Base-by-base conservation (phyloP, 192 early-diverging fungal genomes). In the Coemansia sp. region DNA sequence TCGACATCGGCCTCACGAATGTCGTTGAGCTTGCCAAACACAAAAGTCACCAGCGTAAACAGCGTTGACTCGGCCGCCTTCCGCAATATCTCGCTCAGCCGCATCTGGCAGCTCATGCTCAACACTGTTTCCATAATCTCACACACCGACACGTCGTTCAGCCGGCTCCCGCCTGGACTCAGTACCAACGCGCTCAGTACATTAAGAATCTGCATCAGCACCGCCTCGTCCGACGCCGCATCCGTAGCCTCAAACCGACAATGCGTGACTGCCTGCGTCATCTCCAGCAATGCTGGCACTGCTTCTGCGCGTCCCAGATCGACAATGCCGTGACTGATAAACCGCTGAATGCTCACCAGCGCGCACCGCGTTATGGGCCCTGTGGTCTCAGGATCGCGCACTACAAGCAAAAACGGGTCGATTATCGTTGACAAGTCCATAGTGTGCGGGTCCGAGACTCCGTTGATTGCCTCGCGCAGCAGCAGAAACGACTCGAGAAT, bases 121-220 rank as follows among this genome's bases (percentile, higher is more conserved):
- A 99, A 87, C 14, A 91, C 94, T 19, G 94, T 94, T 82, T 99
- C 97, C 73, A 98, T 92, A 85, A 98, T 96, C 65, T 94, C 94
- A 71, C 97, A 99, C 12, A 98, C 87, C 12, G 90, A 89, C 69
- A 93, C 94, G 71, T 99, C 96, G 53, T 90, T 89, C 26, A 99
- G 71, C 3, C 78, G 74, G 28, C 66, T 57, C 49, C 90, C 85
- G 65, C 88, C 86, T 59, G 86, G 69, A 66, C 91, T 93, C 56
- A 83, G 86, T 40, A 94, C 78, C 5, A 92, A 85, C 47, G 88
- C 85, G 49, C 89, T 81, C 22, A 96, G 72, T 9, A 99, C 84
- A 22, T 89, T 85, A 22, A 99, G 83, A 55, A 99, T 96, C 66
- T 89, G 87, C 50, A 92, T 79, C 31, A 99, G 83, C 1, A 99